These are phyloP conservation scores for Kodamaea hsintzibuensis DNA, from an alignment of 805 yeast species.

Conservation along the genomic window DNA sequence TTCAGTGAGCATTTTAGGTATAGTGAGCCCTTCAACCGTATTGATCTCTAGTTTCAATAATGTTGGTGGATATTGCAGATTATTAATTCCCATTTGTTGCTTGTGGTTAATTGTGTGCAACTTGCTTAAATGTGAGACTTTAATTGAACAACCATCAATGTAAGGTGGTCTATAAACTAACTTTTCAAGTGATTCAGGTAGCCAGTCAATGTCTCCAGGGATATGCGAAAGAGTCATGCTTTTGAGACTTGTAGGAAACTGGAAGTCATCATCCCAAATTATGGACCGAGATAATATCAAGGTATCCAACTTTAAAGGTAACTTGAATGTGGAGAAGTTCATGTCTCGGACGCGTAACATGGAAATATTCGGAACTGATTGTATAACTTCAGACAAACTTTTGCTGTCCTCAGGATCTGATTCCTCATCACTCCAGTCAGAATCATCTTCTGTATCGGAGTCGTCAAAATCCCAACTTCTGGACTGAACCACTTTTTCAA, in stretches of 20 bases:
- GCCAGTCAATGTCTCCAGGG: background rate
- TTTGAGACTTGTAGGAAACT: background rate
- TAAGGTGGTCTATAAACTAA: background rate
- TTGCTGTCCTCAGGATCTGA: background rate
- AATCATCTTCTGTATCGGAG: background rate
- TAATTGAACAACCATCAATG: background rate
- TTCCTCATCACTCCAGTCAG: background rate
- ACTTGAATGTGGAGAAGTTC: background rate
- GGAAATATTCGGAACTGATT: background rate
- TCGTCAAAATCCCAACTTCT: background rate
- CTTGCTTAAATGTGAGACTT: background rate
- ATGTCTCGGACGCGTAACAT: background rate
- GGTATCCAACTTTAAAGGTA: background rate
- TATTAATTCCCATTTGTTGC: background rate
- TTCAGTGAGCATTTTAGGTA: background rate
- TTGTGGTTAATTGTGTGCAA: background rate
- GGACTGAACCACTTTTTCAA: background rate
- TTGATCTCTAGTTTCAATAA: background rate
- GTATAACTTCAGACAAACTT: too few species aligned
- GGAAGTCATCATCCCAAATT: background rate
- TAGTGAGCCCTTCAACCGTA: background rate
- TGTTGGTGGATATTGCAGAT: background rate
- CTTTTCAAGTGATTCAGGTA: background rate
- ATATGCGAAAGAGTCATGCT: background rate
- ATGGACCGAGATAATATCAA: background rate